These are phyloP conservation scores for Urochloa ruziziensis DNA, from an alignment of 176 grass and related monocot genomes.

Conservation along the genomic window DNA sequence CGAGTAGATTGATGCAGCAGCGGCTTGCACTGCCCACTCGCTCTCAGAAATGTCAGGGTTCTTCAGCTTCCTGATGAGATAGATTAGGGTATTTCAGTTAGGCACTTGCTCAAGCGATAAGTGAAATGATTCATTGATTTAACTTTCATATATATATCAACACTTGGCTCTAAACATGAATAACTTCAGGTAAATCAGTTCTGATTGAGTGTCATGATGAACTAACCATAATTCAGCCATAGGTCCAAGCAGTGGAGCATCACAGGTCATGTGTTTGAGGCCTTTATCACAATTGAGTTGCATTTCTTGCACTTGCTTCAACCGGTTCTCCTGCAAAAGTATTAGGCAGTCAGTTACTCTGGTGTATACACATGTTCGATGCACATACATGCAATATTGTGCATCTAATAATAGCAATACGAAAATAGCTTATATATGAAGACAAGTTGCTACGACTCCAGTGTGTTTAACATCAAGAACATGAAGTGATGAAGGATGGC, in stretches of 20 bases:
- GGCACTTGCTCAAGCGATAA: not conserved
- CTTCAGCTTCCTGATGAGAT: slow-evolving; percentile 64
- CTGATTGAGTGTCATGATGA: not conserved
- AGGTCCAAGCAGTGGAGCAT: slow-evolving; percentile 46
- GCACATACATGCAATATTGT: not conserved
- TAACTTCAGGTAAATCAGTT: not conserved
- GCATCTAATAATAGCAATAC: not conserved
- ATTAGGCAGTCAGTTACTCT: slow-evolving; percentile 4
- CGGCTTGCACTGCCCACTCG: slow-evolving; percentile 81
- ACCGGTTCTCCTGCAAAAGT: slow-evolving; percentile 71
- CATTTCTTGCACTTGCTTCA: slow-evolving; percentile 97
- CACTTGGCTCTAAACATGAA: not conserved
- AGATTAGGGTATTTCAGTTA: not conserved
- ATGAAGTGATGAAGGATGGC: not conserved
- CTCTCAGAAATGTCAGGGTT: slow-evolving; percentile 60
- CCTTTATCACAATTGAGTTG: slow-evolving; percentile 78
- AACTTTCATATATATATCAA: not conserved
- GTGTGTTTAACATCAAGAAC: not conserved
- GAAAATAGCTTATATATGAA: not conserved
- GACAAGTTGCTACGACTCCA: not conserved
- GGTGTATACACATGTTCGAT: not conserved
- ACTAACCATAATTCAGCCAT: slow-evolving; percentile 53
- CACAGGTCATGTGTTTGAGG: slow-evolving; percentile 50
- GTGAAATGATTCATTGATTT: not conserved
- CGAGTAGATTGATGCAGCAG: slow-evolving; percentile 93